Evolutionary conservation across 2,329 filamentous ascomycete species (phyloP).

Genomic region (Penicillium sp.): DNA sequence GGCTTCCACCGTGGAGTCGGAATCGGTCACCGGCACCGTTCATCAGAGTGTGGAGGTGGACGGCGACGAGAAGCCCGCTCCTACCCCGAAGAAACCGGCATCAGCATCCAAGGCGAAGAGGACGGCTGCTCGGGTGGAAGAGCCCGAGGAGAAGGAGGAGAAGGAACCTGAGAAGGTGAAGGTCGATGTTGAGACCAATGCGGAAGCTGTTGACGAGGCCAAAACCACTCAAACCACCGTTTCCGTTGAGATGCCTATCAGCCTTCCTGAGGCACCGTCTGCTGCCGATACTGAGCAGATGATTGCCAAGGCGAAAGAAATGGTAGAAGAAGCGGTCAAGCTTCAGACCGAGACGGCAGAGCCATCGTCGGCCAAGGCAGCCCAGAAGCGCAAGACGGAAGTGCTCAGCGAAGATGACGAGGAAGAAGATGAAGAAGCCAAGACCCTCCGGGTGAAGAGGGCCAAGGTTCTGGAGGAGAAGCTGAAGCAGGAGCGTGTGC

Average conservation of each 20-base stretch:
- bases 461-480: slow-evolving; percentile 62
- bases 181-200: slow-evolving; percentile 47
- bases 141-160: slow-evolving; percentile 45
- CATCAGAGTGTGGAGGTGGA: too few species aligned
- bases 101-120: too few species aligned
- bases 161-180: slow-evolving; percentile 40
- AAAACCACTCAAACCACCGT: slow-evolving; percentile 66
- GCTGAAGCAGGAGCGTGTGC: slow-evolving; percentile 74
- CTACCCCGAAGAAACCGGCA: too few species aligned
- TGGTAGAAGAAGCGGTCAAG: slow-evolving; percentile 66
- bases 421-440: slow-evolving; percentile 43
- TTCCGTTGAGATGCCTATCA: slow-evolving; percentile 65
- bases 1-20: slow-evolving; percentile 25
- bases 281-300: slow-evolving; percentile 72
- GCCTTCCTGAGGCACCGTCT: slow-evolving; percentile 57
- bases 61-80: too few species aligned
- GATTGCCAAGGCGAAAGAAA: slow-evolving; percentile 76
- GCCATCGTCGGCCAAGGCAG: slow-evolving; percentile 28
- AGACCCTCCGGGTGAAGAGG: too few species aligned
- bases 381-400: slow-evolving; percentile 66
- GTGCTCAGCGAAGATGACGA: too few species aligned
- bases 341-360: slow-evolving; percentile 33
- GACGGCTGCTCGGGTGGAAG: too few species aligned
- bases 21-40: slow-evolving; percentile 18
- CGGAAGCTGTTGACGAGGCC: too few species aligned